Percentiles rank a stretch among this genome's conserved stretches.
phyloP scores from a whole-genome alignment of 176 grass and related monocot species.

The Phragmites australis region DNA sequence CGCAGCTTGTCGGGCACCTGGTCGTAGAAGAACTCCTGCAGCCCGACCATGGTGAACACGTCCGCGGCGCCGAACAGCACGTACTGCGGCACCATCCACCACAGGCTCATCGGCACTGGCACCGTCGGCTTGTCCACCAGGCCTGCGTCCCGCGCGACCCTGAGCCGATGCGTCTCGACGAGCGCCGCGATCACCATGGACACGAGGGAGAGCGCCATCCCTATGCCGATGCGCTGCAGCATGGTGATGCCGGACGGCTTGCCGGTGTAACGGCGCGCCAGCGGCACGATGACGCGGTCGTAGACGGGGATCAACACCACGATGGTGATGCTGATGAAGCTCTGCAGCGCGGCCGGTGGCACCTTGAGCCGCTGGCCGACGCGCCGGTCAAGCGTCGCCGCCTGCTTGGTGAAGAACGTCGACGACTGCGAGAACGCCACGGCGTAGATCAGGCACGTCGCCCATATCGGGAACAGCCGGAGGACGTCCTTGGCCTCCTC shows the following conservation, averaged over 20 bases:
- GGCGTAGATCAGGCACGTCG: slow-evolving; percentile 57
- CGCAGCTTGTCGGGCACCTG: slow-evolving; percentile 63
- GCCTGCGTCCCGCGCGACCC: slow-evolving; percentile 40
- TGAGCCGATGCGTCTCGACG: slow-evolving; percentile 53
- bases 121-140: slow-evolving; percentile 31
- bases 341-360: slow-evolving; percentile 53
- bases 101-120: slow-evolving; percentile 63
- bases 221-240: slow-evolving; percentile 68
- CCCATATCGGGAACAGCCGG: slow-evolving; percentile 59
- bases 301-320: slow-evolving; percentile 50
- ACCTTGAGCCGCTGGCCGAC: slow-evolving; percentile 33
- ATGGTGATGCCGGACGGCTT: slow-evolving; percentile 55
- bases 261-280: slow-evolving; percentile 35
- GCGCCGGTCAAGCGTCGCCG: slow-evolving; percentile 43
- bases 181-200: slow-evolving; percentile 56
- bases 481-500: slow-evolving; percentile 40
- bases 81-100: slow-evolving; percentile 83
- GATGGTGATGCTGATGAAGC: slow-evolving; percentile 52
- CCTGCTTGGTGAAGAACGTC: slow-evolving; percentile 71
- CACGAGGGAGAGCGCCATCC: slow-evolving; percentile 58
- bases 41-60: slow-evolving; percentile 63
- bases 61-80: slow-evolving; percentile 51
- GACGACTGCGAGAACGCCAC: slow-evolving; percentile 57
- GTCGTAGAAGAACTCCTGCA: slow-evolving; percentile 87
- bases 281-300: slow-evolving; percentile 54